Evolutionary conservation across 2,329 filamentous ascomycete genomes (phyloP).

Genomic region (Penicillium rolfsii): DNA sequence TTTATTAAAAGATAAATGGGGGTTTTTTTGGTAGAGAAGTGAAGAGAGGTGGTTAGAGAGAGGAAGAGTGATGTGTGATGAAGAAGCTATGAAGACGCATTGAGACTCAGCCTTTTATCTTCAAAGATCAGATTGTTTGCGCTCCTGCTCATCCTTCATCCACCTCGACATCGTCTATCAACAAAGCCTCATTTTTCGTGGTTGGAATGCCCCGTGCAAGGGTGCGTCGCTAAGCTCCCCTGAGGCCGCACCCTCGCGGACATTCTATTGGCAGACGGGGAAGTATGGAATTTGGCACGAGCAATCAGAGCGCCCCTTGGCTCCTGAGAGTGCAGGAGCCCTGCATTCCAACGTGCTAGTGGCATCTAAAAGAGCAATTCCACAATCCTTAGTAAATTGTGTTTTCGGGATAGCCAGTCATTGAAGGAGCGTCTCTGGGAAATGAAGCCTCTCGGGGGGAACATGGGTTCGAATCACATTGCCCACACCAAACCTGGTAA

Average conservation of each 20-base stretch:
- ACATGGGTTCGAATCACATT: not conserved
- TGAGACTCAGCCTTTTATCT: constrained; percentile 28
- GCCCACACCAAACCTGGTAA: not conserved
- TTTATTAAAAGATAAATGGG: constrained; percentile 16
- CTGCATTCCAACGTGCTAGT: constrained; percentile 25
- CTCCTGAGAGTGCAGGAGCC: constrained; percentile 9
- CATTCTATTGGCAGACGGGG: constrained; percentile 17
- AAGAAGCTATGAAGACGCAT: constrained; percentile 19
- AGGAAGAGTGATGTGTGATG: constrained; percentile 38
- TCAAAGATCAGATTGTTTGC: constrained; percentile 12
- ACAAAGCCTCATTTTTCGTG: constrained; percentile 22
- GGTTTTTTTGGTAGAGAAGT: constrained; percentile 20
- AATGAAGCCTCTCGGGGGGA: not conserved
- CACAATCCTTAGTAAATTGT: not conserved
- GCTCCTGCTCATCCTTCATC: constrained; percentile 3
- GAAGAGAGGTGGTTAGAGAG: constrained; percentile 23
- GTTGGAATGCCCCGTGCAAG: constrained; percentile 28
- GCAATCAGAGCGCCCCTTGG: constrained; percentile 21
- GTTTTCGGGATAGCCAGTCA: not conserved
- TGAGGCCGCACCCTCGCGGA: not conserved
- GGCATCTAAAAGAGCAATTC: constrained; percentile 22
- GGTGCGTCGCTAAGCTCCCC: constrained; percentile 9
- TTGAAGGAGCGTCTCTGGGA: not conserved
- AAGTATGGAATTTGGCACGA: constrained; percentile 19
- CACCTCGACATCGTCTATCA: constrained; percentile 11